A percentile compares a stretch with the other conserved stretches of the same genome.
Conservation (phyloP, 1,284 basidiomycete species). For the Cutaneotrichosporon cavernicola region DNA sequence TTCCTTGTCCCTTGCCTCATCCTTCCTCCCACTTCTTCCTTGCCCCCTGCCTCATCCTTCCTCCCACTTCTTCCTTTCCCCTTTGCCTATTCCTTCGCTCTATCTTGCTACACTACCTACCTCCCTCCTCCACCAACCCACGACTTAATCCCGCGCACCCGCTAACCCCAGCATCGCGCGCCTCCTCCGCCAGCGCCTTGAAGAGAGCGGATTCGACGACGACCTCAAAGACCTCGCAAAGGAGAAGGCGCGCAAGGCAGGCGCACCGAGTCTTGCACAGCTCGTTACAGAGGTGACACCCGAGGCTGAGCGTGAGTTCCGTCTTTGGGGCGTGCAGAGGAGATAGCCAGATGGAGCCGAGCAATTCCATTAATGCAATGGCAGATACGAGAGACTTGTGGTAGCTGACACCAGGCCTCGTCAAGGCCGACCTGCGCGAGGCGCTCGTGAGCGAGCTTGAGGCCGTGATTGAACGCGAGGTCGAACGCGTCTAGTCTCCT, state of each 20-base stretch:
- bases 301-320: constrained; percentile 35
- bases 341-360: neutral
- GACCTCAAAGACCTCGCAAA: constrained; percentile 50
- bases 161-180: constrained; percentile 29
- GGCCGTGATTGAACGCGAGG: constrained; percentile 43
- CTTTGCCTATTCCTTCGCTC: neutral
- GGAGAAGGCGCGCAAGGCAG: constrained; percentile 42
- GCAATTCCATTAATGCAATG: too few species aligned
- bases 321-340: neutral
- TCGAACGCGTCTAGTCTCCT: constrained; percentile 38
- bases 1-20: neutral
- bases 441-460: constrained; percentile 46
- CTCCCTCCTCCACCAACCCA: neutral
- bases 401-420: constrained; percentile 18
- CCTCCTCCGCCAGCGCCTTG: constrained; percentile 33
- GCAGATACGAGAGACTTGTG: neutral
- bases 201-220: constrained; percentile 47
- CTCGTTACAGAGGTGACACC: constrained; percentile 39
- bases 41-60: neutral
- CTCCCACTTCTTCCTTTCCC: too few species aligned
- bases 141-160: neutral
- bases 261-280: constrained; percentile 37
- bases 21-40: neutral
- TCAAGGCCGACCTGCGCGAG: constrained; percentile 23
- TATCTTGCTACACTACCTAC: neutral